A percentile compares a stretch with the other conserved stretches of the same genome.
These are phyloP conservation scores for Aureobasidium sp. DNA, from an alignment of 2,329 filamentous ascomycete species.

Conservation along the genomic window DNA sequence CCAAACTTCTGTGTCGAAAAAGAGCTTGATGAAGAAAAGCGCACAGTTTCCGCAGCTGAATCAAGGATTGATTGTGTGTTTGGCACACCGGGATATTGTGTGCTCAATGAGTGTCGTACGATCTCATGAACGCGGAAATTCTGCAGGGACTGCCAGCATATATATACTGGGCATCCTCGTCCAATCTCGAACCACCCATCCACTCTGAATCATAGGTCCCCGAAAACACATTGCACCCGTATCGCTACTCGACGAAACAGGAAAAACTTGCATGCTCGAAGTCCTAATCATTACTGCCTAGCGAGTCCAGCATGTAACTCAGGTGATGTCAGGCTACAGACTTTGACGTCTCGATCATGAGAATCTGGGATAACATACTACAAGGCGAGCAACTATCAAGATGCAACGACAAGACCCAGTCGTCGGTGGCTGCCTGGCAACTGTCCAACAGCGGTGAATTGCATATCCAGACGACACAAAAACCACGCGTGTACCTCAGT, in stretches of 20 bases:
- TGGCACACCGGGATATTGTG: neutral
- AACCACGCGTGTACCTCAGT: neutral
- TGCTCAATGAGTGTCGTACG: neutral
- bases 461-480: neutral
- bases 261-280: neutral
- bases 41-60: too few species aligned
- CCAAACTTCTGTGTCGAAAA: too few species aligned
- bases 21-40: too few species aligned
- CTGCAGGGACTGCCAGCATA: neutral
- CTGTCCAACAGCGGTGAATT: neutral
- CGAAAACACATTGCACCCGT: neutral
- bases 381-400: neutral
- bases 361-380: neutral
- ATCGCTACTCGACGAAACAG: neutral
- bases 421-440: neutral
- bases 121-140: neutral
- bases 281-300: neutral
- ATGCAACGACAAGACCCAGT: neutral
- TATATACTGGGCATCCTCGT: neutral
- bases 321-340: neutral
- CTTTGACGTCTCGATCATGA: neutral
- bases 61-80: too few species aligned
- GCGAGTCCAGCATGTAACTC: neutral
- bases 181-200: neutral
- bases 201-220: neutral